Conservation (phyloP, 495 filamentous ascomycete species). For the Platismatia glauca region DNA sequence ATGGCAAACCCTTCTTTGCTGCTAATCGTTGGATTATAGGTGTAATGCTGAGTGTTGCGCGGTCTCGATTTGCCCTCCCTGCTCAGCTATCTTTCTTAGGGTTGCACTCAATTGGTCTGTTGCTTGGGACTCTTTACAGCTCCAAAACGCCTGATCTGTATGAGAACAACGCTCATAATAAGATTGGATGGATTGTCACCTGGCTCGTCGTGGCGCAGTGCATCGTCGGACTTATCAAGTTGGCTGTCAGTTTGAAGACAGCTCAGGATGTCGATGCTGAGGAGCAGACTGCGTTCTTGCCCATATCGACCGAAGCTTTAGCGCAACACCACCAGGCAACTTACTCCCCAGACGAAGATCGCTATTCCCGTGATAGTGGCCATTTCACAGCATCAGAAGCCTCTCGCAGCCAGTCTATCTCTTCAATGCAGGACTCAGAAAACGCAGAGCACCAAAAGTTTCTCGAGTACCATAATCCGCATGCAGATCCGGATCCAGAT, state of each 20-base stretch:
- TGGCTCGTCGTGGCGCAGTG: slow-evolving; percentile 62
- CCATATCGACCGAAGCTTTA: slow-evolving; percentile 59
- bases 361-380: slow-evolving; percentile 79
- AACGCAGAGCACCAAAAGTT: slow-evolving; percentile 44
- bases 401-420: slow-evolving; percentile 57
- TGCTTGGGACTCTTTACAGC: slow-evolving; percentile 72
- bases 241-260: slow-evolving; percentile 35
- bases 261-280: slow-evolving; percentile 23
- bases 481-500: slow-evolving; percentile 32
- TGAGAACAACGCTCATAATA: slow-evolving; percentile 78
- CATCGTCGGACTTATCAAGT: slow-evolving; percentile 54
- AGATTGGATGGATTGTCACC: slow-evolving; percentile 78
- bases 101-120: slow-evolving; percentile 59
- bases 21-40: slow-evolving; percentile 38
- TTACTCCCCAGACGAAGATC: slow-evolving; percentile 40
- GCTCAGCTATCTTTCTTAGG: slow-evolving; percentile 69
- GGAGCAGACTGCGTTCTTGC: slow-evolving; percentile 50
- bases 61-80: slow-evolving; percentile 64
- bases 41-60: slow-evolving; percentile 75
- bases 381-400: slow-evolving; percentile 73
- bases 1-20: not conserved
- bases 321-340: slow-evolving; percentile 50
- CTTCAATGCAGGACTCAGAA: slow-evolving; percentile 45
- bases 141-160: slow-evolving; percentile 80
- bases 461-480: slow-evolving; percentile 43